Evolutionary conservation across 176 grass and related monocot species (phyloP).

Genomic region (Eleusine indica): DNA sequence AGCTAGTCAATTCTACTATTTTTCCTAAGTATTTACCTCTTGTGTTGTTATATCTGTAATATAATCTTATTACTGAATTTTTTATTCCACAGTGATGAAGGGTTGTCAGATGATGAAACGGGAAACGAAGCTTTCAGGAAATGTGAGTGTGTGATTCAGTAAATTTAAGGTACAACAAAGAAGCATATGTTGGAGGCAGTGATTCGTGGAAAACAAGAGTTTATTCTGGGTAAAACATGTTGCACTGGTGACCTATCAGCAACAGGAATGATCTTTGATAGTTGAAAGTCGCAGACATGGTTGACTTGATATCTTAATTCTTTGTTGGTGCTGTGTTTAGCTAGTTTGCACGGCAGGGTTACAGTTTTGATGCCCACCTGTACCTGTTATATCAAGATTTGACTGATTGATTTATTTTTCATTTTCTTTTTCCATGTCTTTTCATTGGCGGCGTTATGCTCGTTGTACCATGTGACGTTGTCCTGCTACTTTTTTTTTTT

Average conservation of each 20-base stretch:
- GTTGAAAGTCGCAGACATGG: slow-evolving; percentile 13
- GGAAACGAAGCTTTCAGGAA: slow-evolving; percentile 75
- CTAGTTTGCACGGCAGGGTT: slow-evolving; percentile 35
- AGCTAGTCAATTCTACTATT: neutral
- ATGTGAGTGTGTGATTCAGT: slow-evolving; percentile 93
- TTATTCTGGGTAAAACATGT: slow-evolving; percentile 6
- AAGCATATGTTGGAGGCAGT: slow-evolving; percentile 11
- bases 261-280: slow-evolving; percentile 1
- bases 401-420: slow-evolving; percentile 32
- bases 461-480: slow-evolving; percentile 42
- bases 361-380: slow-evolving; percentile 57
- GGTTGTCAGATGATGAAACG: slow-evolving; percentile 76
- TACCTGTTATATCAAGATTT: slow-evolving; percentile 38
- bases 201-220: slow-evolving; percentile 3
- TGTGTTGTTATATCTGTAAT: slow-evolving; percentile 28
- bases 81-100: slow-evolving; percentile 64
- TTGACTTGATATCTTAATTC: slow-evolving; percentile 34
- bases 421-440: neutral
- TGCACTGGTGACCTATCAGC: neutral
- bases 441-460: slow-evolving; percentile 10
- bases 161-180: slow-evolving; percentile 45
- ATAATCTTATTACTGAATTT: slow-evolving; percentile 34
- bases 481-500: slow-evolving; percentile 7
- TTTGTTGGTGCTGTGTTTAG: slow-evolving; percentile 45
- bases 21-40: neutral